phyloP scores from a whole-genome alignment of 345 rosid species.

The Rhizophora mangle region DNA sequence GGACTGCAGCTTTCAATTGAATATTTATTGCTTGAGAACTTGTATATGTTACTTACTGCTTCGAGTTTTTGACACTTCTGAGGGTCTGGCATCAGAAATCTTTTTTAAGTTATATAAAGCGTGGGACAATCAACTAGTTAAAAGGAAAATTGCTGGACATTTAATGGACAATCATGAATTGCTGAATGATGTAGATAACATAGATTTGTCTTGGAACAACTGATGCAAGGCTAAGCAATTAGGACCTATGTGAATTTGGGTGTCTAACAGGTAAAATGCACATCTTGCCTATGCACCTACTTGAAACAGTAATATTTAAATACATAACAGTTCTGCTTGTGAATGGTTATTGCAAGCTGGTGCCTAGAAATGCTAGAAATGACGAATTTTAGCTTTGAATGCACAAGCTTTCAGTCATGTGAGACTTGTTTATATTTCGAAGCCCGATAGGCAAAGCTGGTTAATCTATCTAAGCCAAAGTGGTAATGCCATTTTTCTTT shows the following conservation, averaged over 20 bases:
- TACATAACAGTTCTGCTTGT: too few relatives aligned
- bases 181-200: too few relatives aligned
- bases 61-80: neutral
- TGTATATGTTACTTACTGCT: neutral
- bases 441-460: too few relatives aligned
- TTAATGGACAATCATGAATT: too few relatives aligned
- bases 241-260: neutral
- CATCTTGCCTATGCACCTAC: neutral
- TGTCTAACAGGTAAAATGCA: neutral
- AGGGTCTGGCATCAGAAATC: neutral
- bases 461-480: too few relatives aligned
- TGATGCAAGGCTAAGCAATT: neutral
- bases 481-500: too few relatives aligned
- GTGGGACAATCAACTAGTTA: neutral
- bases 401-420: too few relatives aligned
- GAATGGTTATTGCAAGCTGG: too few relatives aligned
- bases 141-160: neutral
- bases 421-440: too few relatives aligned
- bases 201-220: too few relatives aligned
- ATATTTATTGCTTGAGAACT: neutral
- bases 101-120: neutral
- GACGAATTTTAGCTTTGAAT: too few relatives aligned
- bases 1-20: neutral
- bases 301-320: neutral
- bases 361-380: too few relatives aligned